Evolutionary conservation across 2,329 filamentous ascomycete species (phyloP), one percentile per base, ranked within the genome.

Genomic region (Aaosphaeria arxii): DNA sequence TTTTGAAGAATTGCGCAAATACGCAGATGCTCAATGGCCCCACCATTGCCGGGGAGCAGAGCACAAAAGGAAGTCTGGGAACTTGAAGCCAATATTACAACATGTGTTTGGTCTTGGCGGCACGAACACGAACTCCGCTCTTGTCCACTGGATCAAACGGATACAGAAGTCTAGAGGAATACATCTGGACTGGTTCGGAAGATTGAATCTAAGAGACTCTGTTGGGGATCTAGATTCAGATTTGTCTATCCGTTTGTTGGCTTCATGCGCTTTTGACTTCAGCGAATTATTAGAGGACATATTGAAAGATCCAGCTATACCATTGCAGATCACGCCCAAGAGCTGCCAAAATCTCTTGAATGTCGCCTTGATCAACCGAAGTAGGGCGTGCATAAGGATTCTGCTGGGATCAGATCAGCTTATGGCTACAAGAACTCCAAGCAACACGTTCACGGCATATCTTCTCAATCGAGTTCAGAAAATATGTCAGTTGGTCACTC

Each of bases 261-360:
- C 48, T 51, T 51, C 43, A 4, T 54, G 49, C 30, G 46, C 46
- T 33, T 54, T 51, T 28, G 44, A 54, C 44, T 51, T 51, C 11
- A 29, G 9, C n/a, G 51, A 54, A 30, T 5, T 5, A 2, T 49
- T 54, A 35, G 46, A 51, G 24, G 13, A 42, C 44, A 35, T 36
- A 6, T 9, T 36, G n/a, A n/a, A n/a, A 36, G 33, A 36, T 9
- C n/a, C 33, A 36, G 7, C 7, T n/a, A n/a, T 9, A n/a, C n/a
- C n/a, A 9, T 9, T 36, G 33, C 33, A n/a, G n/a, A 9, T 9
- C 33, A 36, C n/a, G 11, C 13, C 4, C 5, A 33, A 46, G 30
- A n/a, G 30, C 4, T 40, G 45, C 13, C 35, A 13, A 40, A 47
- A 39, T 24, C 46, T 36, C 40, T 40, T 54, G 35, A 40, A 42